These are phyloP conservation scores for Myxozyma nipponensis DNA, from an alignment of 805 yeast species.

Conservation along the genomic window DNA sequence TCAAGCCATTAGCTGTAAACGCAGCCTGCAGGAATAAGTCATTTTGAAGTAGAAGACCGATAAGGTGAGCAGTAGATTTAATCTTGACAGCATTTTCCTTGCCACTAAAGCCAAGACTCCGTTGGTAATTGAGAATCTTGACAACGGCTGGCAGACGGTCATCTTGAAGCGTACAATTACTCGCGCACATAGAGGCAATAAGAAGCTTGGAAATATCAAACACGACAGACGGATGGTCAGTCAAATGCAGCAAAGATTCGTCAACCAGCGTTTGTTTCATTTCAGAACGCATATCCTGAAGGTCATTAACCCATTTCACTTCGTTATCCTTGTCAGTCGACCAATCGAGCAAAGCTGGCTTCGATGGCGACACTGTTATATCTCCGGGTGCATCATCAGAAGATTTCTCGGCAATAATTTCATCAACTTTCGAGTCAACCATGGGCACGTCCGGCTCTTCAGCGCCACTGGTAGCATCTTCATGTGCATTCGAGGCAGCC, in stretches of 20 bases:
- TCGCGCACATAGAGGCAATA: conserved; percentile 19
- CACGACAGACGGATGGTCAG: conserved; percentile 28
- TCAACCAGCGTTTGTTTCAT: conserved; percentile 25
- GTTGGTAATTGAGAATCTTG: neutral
- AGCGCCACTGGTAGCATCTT: neutral
- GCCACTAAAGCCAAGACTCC: conserved; percentile 3
- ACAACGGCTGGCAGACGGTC: neutral
- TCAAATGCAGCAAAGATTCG: conserved; percentile 26
- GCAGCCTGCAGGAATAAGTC: conserved; percentile 23
- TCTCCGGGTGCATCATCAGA: no score
- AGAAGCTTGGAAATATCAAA: conserved; percentile 27
- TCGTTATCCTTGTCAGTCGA: neutral
- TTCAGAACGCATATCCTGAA: conserved; percentile 29
- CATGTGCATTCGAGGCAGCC: neutral
- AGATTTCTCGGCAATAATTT: no score
- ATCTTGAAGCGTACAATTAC: neutral
- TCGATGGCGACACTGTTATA: neutral
- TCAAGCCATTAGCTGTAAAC: conserved; percentile 11
- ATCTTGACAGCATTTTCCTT: conserved; percentile 1
- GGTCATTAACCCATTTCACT: conserved; percentile 16
- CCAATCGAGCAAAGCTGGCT: neutral
- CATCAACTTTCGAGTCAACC: neutral
- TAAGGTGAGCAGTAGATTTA: conserved; percentile 26
- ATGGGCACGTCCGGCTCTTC: neutral
- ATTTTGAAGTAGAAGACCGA: conserved; percentile 31